A percentile compares a stretch with the other conserved stretches of the same genome.
Evolutionary conservation across 1,139 yeast species (phyloP).

Genomic region (Blastobotrys niveus): DNA sequence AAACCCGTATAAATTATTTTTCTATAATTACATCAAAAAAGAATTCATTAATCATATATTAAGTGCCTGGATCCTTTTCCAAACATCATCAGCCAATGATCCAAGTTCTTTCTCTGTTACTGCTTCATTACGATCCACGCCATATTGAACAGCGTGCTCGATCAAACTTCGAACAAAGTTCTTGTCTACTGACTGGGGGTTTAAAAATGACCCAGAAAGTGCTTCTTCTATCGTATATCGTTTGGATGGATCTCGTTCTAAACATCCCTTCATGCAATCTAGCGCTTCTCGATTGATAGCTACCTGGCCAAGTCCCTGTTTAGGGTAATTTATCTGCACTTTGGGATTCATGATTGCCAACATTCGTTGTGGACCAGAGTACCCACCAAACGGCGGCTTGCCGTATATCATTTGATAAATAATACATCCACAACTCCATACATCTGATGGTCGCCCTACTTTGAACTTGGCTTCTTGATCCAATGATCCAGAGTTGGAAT

Average conservation of each 20-base stretch:
- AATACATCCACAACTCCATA: slow-evolving; percentile 98
- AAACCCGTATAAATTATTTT: no score
- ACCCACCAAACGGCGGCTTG: slow-evolving; percentile 80
- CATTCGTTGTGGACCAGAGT: slow-evolving; percentile 71
- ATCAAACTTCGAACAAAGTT: slow-evolving; percentile 64
- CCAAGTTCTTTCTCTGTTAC: slow-evolving; percentile 41
- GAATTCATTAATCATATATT: slow-evolving; percentile 3
- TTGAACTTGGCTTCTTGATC: slow-evolving; percentile 40
- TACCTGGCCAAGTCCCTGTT: slow-evolving; percentile 55
- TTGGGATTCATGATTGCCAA: slow-evolving; percentile 85
- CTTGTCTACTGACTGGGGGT: slow-evolving; percentile 68
- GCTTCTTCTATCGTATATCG: slow-evolving; percentile 64
- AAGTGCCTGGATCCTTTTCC: slow-evolving; percentile 34
- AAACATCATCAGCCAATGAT: slow-evolving; percentile 47
- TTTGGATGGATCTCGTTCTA: slow-evolving; percentile 63
- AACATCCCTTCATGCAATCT: slow-evolving; percentile 67
- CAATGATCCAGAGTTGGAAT: slow-evolving; percentile 37
- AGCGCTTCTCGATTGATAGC: slow-evolving; percentile 64
- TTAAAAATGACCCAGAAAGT: slow-evolving; percentile 52
- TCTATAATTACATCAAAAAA: not conserved
- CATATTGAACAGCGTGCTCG: slow-evolving; percentile 69
- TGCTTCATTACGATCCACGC: slow-evolving; percentile 41
- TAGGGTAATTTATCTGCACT: slow-evolving; percentile 66
- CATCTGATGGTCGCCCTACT: slow-evolving; percentile 92
- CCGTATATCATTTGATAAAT: slow-evolving; percentile 95